Evolutionary conservation across 2,329 filamentous ascomycete genomes (phyloP).

Genomic region (Aspergillus sp.): DNA sequence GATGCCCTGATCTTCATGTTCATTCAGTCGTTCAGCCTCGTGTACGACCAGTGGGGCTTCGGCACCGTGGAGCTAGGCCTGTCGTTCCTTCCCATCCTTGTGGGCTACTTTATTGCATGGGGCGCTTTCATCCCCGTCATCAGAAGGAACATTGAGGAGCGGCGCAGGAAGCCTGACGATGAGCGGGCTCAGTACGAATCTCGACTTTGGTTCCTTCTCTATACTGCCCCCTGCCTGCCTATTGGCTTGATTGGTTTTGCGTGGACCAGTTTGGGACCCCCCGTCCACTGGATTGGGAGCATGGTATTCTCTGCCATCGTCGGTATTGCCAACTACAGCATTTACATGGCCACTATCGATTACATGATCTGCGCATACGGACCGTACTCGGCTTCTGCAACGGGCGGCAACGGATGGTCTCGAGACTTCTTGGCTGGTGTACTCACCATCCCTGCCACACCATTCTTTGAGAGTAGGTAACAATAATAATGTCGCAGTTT

Average conservation of each 20-base stretch:
- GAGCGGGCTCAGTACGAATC: conserved; percentile 66
- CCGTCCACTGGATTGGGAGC: conserved; percentile 62
- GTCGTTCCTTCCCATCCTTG: conserved; percentile 57
- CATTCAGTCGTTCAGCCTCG: conserved; percentile 62
- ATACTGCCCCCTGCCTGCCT: conserved; percentile 59
- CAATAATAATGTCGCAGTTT: not conserved
- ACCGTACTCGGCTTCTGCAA: conserved; percentile 66
- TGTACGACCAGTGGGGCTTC: conserved; percentile 64
- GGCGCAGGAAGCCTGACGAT: conserved; percentile 49
- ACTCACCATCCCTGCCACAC: conserved; percentile 62
- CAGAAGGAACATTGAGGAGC: conserved; percentile 50
- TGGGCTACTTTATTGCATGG: conserved; percentile 64
- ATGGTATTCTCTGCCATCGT: conserved; percentile 63
- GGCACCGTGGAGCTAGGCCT: conserved; percentile 51
- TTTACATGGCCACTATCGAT: conserved; percentile 69
- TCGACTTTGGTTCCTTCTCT: conserved; percentile 63
- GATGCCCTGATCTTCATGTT: conserved; percentile 69
- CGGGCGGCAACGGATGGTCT: conserved; percentile 67
- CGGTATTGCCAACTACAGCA: conserved; percentile 64
- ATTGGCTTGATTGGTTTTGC: conserved; percentile 66
- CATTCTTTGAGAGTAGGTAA: conserved; percentile 47
- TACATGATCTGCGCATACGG: conserved; percentile 70
- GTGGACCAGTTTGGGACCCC: conserved; percentile 60
- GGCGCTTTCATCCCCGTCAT: conserved; percentile 60
- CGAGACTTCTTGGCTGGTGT: conserved; percentile 67